These are phyloP conservation scores for Neocatenulostroma microsporum DNA, from an alignment of 2,329 filamentous ascomycete genomes.

Conservation along the genomic window DNA sequence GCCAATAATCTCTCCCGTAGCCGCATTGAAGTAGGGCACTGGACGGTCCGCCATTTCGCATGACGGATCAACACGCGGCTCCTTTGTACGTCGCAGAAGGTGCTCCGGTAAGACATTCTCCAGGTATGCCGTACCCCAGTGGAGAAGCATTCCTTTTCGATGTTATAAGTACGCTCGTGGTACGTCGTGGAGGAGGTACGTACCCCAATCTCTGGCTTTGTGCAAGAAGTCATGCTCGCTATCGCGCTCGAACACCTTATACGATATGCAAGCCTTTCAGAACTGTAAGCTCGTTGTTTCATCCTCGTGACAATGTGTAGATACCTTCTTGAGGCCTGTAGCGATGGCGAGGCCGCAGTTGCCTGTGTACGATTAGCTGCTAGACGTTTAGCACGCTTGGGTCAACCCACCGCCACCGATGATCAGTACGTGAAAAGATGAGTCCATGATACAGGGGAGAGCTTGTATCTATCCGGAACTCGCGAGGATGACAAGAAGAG, in stretches of 20 bases:
- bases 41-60: slow-evolving; percentile 5
- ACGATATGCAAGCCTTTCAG: slow-evolving; percentile 7
- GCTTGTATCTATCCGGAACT: not conserved
- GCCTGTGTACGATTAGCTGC: too few species aligned
- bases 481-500: not conserved
- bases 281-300: not conserved
- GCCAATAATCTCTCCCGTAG: slow-evolving; percentile 7
- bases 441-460: not conserved
- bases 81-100: slow-evolving; percentile 4
- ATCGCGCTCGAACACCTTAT: slow-evolving; percentile 8
- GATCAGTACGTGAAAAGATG: slow-evolving; percentile 6
- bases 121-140: slow-evolving; percentile 8
- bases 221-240: slow-evolving; percentile 5
- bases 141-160: slow-evolving; percentile 9
- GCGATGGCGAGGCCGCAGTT: slow-evolving; percentile 7
- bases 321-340: slow-evolving; percentile 7
- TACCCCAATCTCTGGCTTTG: slow-evolving; percentile 4
- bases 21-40: slow-evolving; percentile 6
- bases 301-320: not conserved
- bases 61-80: slow-evolving; percentile 5
- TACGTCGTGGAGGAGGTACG: not conserved
- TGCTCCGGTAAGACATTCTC: slow-evolving; percentile 2
- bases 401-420: too few species aligned
- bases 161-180: not conserved
- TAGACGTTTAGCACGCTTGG: too few species aligned